Conservation (phyloP, 768 basidiomycete genomes). For the Obba rivulosa region DNA sequence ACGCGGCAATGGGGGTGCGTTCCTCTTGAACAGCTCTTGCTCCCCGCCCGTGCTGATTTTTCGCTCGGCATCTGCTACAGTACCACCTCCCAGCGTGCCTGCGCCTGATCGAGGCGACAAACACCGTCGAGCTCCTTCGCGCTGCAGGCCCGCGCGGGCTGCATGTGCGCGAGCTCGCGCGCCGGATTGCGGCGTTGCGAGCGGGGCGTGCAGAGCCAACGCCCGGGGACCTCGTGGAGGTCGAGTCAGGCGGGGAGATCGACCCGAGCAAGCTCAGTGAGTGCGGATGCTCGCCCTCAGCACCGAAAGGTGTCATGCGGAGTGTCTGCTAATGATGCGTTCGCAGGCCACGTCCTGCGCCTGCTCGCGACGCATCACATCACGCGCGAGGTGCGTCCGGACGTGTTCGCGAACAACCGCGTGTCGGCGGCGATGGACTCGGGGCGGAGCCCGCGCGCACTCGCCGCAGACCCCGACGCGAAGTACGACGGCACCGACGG, state of each 20-base stretch:
- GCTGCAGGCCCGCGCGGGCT: conserved; percentile 52
- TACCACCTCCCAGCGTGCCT: conserved; percentile 74
- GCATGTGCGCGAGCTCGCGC: conserved; percentile 39
- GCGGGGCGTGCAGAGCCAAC: conserved; percentile 31
- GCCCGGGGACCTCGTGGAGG: not conserved
- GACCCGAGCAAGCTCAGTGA: conserved; percentile 47
- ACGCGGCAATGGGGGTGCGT: conserved; percentile 66
- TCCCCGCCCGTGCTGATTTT: not conserved
- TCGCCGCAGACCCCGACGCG: conserved; percentile 46
- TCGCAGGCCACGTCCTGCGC: conserved; percentile 63
- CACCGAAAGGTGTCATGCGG: conserved; percentile 11
- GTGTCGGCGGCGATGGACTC: conserved; percentile 66
- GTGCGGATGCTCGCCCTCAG: conserved; percentile 9
- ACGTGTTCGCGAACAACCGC: conserved; percentile 70
- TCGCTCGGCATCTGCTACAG: conserved; percentile 26
- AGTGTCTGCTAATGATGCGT: not conserved
- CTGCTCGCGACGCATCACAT: conserved; percentile 78
- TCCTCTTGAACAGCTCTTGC: not conserved
- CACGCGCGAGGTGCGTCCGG: conserved; percentile 59
- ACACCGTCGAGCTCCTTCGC: conserved; percentile 64
- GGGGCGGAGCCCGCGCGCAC: conserved; percentile 47
- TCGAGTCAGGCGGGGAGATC: conserved; percentile 3
- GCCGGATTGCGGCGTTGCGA: conserved; percentile 37
- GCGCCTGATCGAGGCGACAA: conserved; percentile 66
- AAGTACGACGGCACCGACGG: conserved; percentile 68